Evolutionary conservation across 129 eudicot species (phyloP), one percentile per base, ranked within the genome.

Genomic region (Oenanthe sinensis): DNA sequence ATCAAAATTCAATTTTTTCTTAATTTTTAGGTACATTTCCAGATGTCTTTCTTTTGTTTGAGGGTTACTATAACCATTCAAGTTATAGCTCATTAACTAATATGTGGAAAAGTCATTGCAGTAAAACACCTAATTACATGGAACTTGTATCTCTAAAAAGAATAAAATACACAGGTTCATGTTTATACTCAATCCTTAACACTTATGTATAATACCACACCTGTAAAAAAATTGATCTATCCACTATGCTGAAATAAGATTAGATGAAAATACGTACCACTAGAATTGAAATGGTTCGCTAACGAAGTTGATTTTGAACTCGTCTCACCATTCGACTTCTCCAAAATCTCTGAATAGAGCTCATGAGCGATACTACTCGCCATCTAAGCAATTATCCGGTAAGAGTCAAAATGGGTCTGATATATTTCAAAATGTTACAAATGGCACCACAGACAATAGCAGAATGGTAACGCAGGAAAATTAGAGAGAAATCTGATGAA

Each of bases 321-420:
- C 49, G 72, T n/a, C 70, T 84, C 87, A 26, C 44, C 58, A 75
- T 77, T 78, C 47, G 89, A 74, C 28, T 26, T 75, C 47, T 39
- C 44, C 46, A 74, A 80, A 55, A 83, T 80, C 17, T 83, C 84
- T 12, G 89, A 80, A 79, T 86, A 83, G 54, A 86, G 86, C 82
- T 86, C 84, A 83, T 79, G 75, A 45, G 83, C 80, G n/a, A 86
- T 44, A 77, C 84, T 83, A 14, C 62, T 60, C 6, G 81, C 78
- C 89, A 86, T 86, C 86, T 86, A 77, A 42, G 47, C 52, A 43
- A 42, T 72, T 72, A 19, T 3, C 8, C 20, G 22, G 16, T 39
- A 19, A 40, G n/a, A n/a, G 52, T 72, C 37, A 40, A 72, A 42
- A 72, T 42, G 46, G 16, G 52, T n/a, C 5, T 3, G 0, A 19